Conservation (phyloP, 2,329 filamentous ascomycete species). For the Chaetomiaceae sp. region DNA sequence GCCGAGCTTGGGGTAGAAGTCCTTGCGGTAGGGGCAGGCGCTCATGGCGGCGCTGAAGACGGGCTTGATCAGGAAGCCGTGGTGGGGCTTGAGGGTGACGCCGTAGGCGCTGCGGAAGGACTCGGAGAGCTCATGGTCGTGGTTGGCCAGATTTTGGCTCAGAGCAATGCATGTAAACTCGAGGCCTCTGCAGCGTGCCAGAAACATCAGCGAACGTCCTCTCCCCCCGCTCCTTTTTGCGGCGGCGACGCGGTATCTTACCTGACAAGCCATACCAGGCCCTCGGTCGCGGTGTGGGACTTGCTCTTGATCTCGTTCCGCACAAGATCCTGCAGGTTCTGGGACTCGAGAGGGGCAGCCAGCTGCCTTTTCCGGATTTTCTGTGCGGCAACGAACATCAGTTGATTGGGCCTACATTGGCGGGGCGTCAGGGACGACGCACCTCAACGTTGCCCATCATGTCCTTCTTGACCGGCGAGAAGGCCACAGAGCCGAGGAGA, state of each 20-base stretch:
- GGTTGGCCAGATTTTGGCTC: constrained; percentile 66
- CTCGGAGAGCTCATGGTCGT: constrained; percentile 68
- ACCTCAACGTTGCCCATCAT: constrained; percentile 91
- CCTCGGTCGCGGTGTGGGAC: constrained; percentile 85
- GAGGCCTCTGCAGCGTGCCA: constrained; percentile 60
- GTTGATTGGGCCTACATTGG: not conserved
- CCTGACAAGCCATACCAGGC: constrained; percentile 86
- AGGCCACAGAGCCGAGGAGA: constrained; percentile 66
- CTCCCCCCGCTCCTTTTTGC: too few species aligned
- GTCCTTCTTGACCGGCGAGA: constrained; percentile 86
- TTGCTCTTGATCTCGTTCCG: constrained; percentile 83
- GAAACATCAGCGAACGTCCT: constrained; percentile 7
- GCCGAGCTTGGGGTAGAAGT: constrained; percentile 88
- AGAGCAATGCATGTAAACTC: constrained; percentile 90
- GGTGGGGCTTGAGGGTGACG: constrained; percentile 84
- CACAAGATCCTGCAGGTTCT: constrained; percentile 79
- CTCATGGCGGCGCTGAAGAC: constrained; percentile 91
- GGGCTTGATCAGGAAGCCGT: constrained; percentile 84
- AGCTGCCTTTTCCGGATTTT: constrained; percentile 85
- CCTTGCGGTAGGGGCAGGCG: constrained; percentile 86
- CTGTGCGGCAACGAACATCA: constrained; percentile 40
- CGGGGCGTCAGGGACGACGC: constrained; percentile 22
- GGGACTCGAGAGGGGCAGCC: constrained; percentile 72
- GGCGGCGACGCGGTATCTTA: constrained; percentile 40
- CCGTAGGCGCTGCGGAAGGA: constrained; percentile 87